Percentiles rank a stretch among this genome's conserved stretches.
Evolutionary conservation across 805 yeast genomes (phyloP).

Genomic region (Ogataea nakhonphanomensis): DNA sequence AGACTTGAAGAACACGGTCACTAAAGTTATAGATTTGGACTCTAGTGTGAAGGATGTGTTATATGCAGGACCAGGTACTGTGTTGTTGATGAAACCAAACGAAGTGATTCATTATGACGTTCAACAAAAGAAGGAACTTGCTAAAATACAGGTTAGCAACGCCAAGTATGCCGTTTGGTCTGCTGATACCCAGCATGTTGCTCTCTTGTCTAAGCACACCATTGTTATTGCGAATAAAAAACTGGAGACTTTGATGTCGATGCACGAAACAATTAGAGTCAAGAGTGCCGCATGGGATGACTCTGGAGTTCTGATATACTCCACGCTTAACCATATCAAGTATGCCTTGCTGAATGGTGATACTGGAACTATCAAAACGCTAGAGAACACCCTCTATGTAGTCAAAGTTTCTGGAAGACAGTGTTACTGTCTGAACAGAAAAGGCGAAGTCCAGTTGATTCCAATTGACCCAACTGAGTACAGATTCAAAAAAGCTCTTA

Average conservation of each 20-base stretch:
- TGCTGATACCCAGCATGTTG: slow-evolving; percentile 78
- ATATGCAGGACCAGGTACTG: slow-evolving; percentile 77
- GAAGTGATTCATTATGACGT: slow-evolving; percentile 84
- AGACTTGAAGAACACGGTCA: slow-evolving; percentile 75
- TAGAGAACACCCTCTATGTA: slow-evolving; percentile 83
- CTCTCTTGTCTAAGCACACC: slow-evolving; percentile 87
- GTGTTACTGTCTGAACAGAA: slow-evolving; percentile 79
- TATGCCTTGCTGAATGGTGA: slow-evolving; percentile 93
- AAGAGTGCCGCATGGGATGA: slow-evolving; percentile 99
- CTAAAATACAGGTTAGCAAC: slow-evolving; percentile 65
- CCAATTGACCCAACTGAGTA: slow-evolving; percentile 94
- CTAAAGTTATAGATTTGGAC: slow-evolving; percentile 76
- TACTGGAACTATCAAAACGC: slow-evolving; percentile 87
- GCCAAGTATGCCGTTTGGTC: slow-evolving; percentile 92
- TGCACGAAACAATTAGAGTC: slow-evolving; percentile 95
- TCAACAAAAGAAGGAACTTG: slow-evolving; percentile 80
- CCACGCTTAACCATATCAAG: slow-evolving; percentile 94
- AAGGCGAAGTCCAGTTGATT: slow-evolving; percentile 76
- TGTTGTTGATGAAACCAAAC: slow-evolving; percentile 68
- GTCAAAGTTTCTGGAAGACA: slow-evolving; percentile 64
- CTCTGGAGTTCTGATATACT: slow-evolving; percentile 82
- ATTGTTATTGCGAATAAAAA: slow-evolving; percentile 82
- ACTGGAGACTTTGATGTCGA: slow-evolving; percentile 71
- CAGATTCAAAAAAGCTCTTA: slow-evolving; percentile 89
- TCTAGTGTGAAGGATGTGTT: slow-evolving; percentile 65